Base-by-base conservation (phyloP, 352 stramenopile species). In the Globisporangium uncinulatum region DNA sequence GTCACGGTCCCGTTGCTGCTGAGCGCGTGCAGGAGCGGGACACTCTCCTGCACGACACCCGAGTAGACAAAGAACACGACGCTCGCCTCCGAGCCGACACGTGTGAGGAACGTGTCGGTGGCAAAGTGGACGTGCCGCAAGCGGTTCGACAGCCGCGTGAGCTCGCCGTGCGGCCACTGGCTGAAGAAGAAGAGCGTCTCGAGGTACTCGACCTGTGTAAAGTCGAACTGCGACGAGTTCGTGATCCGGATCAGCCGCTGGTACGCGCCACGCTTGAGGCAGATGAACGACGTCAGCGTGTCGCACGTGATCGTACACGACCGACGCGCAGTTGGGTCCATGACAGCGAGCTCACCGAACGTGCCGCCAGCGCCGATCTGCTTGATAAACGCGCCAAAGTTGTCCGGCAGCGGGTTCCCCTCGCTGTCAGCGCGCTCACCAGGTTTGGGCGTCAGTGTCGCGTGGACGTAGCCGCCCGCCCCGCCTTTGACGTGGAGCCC, bases 101-200 rank as follows among this genome's bases (percentile, higher is more conserved):
- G 73, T 32, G 81, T 73, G 31, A 93, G 67, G 43, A 85, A 89
- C 20, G 63, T 88, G 21, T 88, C 79, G 13, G 79, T 75, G 4
- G 76, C 39, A 11, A 87, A 87, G n/a, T 74, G 66, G 19, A 87
- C 58, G 65, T 87, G 77, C 5, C 74, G 58, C 19, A 93, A 53
- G 6, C 79, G 81, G 34, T 88, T 89, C 0, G 81, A 90, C 9
- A 93, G 58, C 3, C 81, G 66, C 54, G 70, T 83, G 51, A 93
- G 76, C 31, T 92, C 79, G 19, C 71, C 73, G 36, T 93, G 83
- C 13, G 76, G 78, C 83, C 83, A 94, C 4, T 59, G 56, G n/a
- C 83, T 75, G 24, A 94, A 92, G 58, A 87, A 90, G 37, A 80
- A 89, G 29, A 92, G 73, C 36, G 83, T 89, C 56, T 93, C 78